Percentiles rank a stretch among this genome's conserved stretches.
These are phyloP conservation scores for Pythium volutum DNA, from an alignment of 352 stramenopile genomes.

Conservation along the genomic window DNA sequence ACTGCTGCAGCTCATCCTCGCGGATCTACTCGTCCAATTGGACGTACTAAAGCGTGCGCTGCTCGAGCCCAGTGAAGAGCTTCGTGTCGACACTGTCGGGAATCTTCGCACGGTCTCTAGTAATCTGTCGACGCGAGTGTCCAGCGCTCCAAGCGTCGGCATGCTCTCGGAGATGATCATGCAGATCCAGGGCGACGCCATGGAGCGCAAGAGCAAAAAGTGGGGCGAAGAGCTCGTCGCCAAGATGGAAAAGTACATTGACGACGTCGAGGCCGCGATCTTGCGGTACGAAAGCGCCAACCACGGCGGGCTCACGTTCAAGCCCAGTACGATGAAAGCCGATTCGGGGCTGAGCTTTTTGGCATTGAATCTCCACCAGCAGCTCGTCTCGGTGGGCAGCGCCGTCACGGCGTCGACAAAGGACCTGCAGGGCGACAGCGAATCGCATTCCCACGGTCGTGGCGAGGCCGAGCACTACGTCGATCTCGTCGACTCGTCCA, in stretches of 20 bases:
- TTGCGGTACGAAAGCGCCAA: conserved; percentile 65
- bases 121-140: not conserved
- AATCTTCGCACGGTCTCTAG: not conserved
- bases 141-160: conserved; percentile 44
- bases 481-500: conserved; percentile 23
- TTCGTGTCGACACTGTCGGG: conserved; percentile 25
- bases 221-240: conserved; percentile 71
- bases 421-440: conserved; percentile 11
- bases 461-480: conserved; percentile 20
- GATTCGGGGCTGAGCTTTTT: conserved; percentile 74
- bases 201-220: conserved; percentile 77
- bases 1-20: conserved; percentile 73
- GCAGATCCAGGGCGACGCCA: conserved; percentile 79
- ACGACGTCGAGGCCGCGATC: conserved; percentile 75
- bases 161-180: conserved; percentile 88
- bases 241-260: conserved; percentile 82
- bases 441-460: not conserved
- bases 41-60: conserved; percentile 49
- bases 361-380: conserved; percentile 81
- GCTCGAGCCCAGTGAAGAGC: conserved; percentile 5
- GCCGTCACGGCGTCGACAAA: conserved; percentile 44
- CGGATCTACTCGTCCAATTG: conserved; percentile 69
- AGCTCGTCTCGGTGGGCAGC: conserved; percentile 75
- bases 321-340: conserved; percentile 86
- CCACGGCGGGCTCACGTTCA: conserved; percentile 74